These are phyloP conservation scores for Cyberlindnera bimundalis DNA, from an alignment of 805 yeast genomes.

Conservation along the genomic window DNA sequence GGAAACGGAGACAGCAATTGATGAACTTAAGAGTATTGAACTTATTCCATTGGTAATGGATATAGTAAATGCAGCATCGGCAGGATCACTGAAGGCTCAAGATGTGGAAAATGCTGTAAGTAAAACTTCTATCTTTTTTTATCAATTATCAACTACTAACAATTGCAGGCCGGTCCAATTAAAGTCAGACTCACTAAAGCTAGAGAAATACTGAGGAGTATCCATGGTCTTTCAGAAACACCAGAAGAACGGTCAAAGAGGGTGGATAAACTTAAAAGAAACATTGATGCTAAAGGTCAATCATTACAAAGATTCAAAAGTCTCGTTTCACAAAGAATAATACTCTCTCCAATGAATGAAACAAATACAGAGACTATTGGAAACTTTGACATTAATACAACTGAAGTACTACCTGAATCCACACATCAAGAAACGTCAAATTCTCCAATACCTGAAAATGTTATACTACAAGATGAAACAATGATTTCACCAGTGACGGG, in stretches of 20 bases:
- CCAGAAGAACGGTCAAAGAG: conserved; percentile 34
- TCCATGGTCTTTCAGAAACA: conserved; percentile 44
- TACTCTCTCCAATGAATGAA: conserved; percentile 5
- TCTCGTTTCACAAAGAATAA: conserved; percentile 17
- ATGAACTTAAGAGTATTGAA: conserved; percentile 34
- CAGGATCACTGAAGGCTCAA: conserved; percentile 39
- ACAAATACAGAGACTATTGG: background rate
- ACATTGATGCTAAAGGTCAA: conserved; percentile 30
- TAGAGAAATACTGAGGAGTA: conserved; percentile 34
- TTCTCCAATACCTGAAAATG: too few relatives aligned
- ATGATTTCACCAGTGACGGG: background rate
- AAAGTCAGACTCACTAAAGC: conserved; percentile 38
- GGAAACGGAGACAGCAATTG: conserved; percentile 20
- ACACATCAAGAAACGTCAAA: background rate
- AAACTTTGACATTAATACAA: background rate
- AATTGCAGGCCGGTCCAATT: conserved; percentile 38
- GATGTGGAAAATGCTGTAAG: conserved; percentile 41
- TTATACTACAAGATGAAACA: too few relatives aligned
- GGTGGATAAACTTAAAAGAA: conserved; percentile 32
- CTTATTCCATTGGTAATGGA: conserved; percentile 39
- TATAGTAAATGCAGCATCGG: conserved; percentile 36
- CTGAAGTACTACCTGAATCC: background rate
- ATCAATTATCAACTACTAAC: background rate
- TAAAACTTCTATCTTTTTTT: conserved; percentile 1
- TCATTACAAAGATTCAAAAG: conserved; percentile 25